phyloP scores from a whole-genome alignment of 345 rosid genomes.

The Populus euphratica region DNA sequence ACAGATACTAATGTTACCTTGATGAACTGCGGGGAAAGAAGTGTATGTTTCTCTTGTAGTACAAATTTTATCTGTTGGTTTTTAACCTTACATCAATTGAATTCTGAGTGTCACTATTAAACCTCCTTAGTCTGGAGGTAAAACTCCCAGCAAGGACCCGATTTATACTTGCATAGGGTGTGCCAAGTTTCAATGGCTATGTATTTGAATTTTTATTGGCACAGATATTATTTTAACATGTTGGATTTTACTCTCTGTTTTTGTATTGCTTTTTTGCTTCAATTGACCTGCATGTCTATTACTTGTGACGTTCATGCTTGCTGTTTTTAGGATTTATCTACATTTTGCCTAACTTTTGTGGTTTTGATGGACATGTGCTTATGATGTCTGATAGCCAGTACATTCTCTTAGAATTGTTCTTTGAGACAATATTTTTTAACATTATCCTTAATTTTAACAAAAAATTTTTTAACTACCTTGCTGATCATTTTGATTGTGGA shows the following conservation, averaged over 20 bases:
- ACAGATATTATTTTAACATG: not conserved
- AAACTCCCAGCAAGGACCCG: not conserved
- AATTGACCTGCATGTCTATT: not conserved
- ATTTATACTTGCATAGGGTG: not conserved
- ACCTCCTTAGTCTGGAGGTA: not conserved
- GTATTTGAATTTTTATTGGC: not conserved
- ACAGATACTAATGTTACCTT: not conserved
- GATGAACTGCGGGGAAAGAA: not conserved
- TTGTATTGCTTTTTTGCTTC: not conserved
- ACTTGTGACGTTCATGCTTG: not conserved
- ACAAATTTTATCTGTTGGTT: not conserved
- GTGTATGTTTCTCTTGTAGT: not conserved
- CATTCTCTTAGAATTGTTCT: not conserved
- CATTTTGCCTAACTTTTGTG: not conserved
- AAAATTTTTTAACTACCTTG: not conserved
- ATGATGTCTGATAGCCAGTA: not conserved
- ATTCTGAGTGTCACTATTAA: not conserved
- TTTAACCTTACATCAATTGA: not conserved
- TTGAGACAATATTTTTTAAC: not conserved
- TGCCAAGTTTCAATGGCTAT: not conserved
- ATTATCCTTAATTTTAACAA: not conserved
- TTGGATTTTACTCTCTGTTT: not conserved
- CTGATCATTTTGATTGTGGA: slow-evolving; percentile 15
- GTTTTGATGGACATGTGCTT: not conserved
- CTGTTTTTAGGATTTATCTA: not conserved